Evolutionary conservation across 305 asterid species (phyloP).

Genomic region (Plantago coronopus): DNA sequence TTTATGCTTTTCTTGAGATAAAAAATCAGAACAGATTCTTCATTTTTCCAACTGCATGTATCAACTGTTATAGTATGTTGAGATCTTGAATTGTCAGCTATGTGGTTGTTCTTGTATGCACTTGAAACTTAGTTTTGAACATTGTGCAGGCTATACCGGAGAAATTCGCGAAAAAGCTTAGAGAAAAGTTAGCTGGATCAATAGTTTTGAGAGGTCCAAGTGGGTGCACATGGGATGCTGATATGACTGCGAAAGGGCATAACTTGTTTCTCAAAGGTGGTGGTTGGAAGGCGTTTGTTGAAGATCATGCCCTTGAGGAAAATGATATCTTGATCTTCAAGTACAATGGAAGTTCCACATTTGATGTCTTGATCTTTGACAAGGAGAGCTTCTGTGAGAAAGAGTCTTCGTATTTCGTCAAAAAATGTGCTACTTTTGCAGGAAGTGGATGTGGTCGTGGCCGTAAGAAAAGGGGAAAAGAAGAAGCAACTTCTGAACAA

Average conservation of each 20-base stretch:
- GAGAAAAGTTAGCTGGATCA: slow-evolving; percentile 28
- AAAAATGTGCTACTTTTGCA: slow-evolving; percentile 19
- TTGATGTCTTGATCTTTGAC: slow-evolving; percentile 22
- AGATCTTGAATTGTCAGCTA: too few relatives aligned
- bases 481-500: too few relatives aligned
- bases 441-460: too few relatives aligned
- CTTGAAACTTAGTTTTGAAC: too few relatives aligned
- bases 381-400: slow-evolving; percentile 28
- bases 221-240: slow-evolving; percentile 12
- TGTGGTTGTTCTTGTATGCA: too few relatives aligned
- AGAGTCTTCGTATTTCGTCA: slow-evolving; percentile 35
- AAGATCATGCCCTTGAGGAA: slow-evolving; percentile 30
- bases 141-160: slow-evolving; percentile 32
- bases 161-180: slow-evolving; percentile 30
- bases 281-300: slow-evolving; percentile 36
- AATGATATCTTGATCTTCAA: slow-evolving; percentile 33
- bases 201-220: slow-evolving; percentile 36
- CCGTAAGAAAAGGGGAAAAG: too few relatives aligned
- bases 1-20: too few relatives aligned
- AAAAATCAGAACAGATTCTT: too few relatives aligned
- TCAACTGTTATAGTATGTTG: too few relatives aligned
- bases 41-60: too few relatives aligned
- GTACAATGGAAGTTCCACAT: slow-evolving; percentile 29
- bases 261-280: neutral
- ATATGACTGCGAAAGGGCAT: too few relatives aligned